A percentile compares a stretch with the other conserved stretches of the same genome.
phyloP scores from a whole-genome alignment of 2,329 filamentous ascomycete genomes.

The Karstenula rhodostoma region DNA sequence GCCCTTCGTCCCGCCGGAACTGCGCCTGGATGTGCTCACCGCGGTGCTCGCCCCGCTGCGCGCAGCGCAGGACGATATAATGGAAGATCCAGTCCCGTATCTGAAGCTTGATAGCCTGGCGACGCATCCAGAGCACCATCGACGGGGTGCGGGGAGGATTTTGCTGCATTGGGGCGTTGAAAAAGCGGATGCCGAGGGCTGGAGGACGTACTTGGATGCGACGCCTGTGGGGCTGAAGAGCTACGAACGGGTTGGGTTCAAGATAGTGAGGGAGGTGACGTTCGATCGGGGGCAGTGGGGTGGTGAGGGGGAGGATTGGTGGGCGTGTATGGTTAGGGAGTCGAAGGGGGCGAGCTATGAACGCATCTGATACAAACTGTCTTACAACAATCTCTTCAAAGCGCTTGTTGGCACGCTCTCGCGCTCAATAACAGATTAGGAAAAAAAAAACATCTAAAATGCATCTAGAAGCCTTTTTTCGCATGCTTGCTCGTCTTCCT shows the following conservation, averaged over 20 bases:
- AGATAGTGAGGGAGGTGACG: slow-evolving; percentile 24
- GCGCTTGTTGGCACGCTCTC: too few relatives aligned
- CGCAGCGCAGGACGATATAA: slow-evolving; percentile 33
- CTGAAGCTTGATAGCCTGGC: slow-evolving; percentile 41
- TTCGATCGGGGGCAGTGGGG: slow-evolving; percentile 41
- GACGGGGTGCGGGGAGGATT: slow-evolving; percentile 50
- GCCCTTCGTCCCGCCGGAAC: slow-evolving; percentile 79
- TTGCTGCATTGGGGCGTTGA: slow-evolving; percentile 51
- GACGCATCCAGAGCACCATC: slow-evolving; percentile 51
- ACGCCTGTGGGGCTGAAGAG: slow-evolving; percentile 47
- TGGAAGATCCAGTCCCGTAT: slow-evolving; percentile 31
- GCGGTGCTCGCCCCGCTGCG: slow-evolving; percentile 38
- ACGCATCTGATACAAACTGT: too few relatives aligned
- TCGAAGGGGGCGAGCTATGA: neutral
- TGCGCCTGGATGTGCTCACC: slow-evolving; percentile 34
- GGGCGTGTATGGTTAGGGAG: slow-evolving; percentile 38
- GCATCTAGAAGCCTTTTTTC: slow-evolving; percentile 4
- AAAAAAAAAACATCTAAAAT: neutral
- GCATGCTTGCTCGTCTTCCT: slow-evolving; percentile 4
- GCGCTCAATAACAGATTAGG: neutral
- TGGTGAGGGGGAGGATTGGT: slow-evolving; percentile 39
- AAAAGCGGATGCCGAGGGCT: slow-evolving; percentile 49
- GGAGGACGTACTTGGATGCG: slow-evolving; percentile 52
- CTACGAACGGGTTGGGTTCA: slow-evolving; percentile 48
- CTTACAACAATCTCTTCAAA: too few relatives aligned